A percentile compares a stretch with the other conserved stretches of the same genome.
Conservation (phyloP, 345 rosid species). For the Bruguiera sexangula region DNA sequence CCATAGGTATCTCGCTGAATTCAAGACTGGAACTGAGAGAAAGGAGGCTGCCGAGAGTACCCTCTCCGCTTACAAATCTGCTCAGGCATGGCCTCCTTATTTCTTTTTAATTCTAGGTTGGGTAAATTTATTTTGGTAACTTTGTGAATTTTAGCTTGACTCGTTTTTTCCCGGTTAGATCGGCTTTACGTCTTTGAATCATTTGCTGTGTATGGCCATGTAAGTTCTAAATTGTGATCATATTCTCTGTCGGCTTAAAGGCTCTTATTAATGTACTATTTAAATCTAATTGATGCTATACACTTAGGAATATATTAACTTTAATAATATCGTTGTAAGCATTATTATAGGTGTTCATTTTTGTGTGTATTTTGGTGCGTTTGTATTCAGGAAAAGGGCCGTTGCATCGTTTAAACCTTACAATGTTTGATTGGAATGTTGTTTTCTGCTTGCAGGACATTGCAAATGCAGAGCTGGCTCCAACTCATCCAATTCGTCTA, state of each 20-base stretch:
- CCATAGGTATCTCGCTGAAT: conserved; percentile 86
- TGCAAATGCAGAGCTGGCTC: conserved; percentile 76
- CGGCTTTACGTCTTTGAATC: neutral
- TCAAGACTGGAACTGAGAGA: conserved; percentile 71
- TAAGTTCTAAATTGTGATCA: too few relatives aligned
- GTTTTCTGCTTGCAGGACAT: conserved; percentile 53
- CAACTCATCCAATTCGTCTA: conserved; percentile 89
- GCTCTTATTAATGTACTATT: too few relatives aligned
- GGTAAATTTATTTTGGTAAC: too few relatives aligned
- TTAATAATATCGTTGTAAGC: too few relatives aligned
- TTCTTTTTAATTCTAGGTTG: too few relatives aligned
- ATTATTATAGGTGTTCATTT: too few relatives aligned
- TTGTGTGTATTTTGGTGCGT: neutral
- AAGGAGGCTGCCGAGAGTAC: conserved; percentile 91
- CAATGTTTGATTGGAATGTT: neutral
- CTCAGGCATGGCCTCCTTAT: conserved; percentile 49
- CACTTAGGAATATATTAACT: too few relatives aligned
- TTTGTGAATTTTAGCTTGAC: too few relatives aligned
- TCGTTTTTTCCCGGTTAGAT: neutral
- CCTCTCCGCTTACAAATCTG: conserved; percentile 78
- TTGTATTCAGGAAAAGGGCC: neutral
- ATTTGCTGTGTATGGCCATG: too few relatives aligned
- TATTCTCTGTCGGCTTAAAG: too few relatives aligned
- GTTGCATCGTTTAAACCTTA: neutral
- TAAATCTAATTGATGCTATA: too few relatives aligned